Evolutionary conservation across 176 grass and related monocot genomes (phyloP).

Genomic region (Lolium multiflorum): DNA sequence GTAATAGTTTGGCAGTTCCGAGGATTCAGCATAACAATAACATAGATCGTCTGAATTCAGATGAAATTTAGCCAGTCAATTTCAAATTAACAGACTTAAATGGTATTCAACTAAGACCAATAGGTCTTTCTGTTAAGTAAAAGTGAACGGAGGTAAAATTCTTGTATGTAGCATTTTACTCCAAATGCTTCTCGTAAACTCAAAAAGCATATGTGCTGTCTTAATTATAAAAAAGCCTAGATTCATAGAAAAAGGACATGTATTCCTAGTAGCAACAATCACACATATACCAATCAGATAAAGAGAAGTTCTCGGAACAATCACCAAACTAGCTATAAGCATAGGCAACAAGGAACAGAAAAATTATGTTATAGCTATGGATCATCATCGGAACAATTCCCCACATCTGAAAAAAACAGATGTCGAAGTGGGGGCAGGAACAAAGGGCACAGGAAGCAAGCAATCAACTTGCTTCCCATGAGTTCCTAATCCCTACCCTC

Average conservation of each 20-base stretch:
- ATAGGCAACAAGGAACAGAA: slow-evolving; percentile 35
- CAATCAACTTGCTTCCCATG: slow-evolving; percentile 34
- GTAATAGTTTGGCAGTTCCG: neutral
- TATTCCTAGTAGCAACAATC: neutral
- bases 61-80: neutral
- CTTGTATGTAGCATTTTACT: neutral
- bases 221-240: neutral
- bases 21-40: neutral
- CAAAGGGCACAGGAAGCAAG: slow-evolving; percentile 32
- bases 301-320: slow-evolving; percentile 25
- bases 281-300: neutral
- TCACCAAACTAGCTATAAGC: neutral
- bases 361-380: slow-evolving; percentile 45
- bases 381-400: slow-evolving; percentile 43
- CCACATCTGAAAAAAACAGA: slow-evolving; percentile 50
- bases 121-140: neutral
- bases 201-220: neutral
- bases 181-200: neutral
- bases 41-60: neutral
- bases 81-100: neutral
- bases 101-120: neutral
- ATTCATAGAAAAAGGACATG: neutral
- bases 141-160: neutral
- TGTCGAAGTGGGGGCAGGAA: slow-evolving; percentile 31
- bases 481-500: slow-evolving; percentile 20